Conservation (phyloP, 441 rosid genomes). For the Bruguiera hainesii region DNA sequence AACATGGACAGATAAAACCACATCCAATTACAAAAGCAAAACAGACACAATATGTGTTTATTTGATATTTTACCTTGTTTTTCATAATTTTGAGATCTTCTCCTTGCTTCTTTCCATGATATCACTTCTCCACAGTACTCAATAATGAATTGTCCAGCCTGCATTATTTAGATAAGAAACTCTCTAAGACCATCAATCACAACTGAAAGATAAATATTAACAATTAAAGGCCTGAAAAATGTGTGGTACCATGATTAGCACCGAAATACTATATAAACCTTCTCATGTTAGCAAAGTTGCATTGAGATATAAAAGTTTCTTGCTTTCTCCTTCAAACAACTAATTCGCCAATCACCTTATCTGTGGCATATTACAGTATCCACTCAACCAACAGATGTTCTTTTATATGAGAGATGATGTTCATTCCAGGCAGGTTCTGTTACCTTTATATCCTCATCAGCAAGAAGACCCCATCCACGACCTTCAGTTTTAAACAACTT, state of each 20-base stretch:
- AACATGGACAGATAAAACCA: constrained; percentile 15
- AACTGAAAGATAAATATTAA: not conserved
- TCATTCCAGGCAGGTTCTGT: constrained; percentile 10
- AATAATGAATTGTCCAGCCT: constrained; percentile 83
- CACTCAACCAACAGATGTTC: not conserved
- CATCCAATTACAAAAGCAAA: constrained; percentile 7
- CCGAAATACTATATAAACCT: not conserved
- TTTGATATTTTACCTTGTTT: constrained; percentile 44
- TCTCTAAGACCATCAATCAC: not conserved
- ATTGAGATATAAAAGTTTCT: not conserved
- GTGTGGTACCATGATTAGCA: not conserved
- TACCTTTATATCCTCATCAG: constrained; percentile 81
- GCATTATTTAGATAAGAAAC: constrained; percentile 13
- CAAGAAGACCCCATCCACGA: constrained; percentile 88
- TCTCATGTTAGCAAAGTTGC: not conserved
- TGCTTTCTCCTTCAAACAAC: not conserved
- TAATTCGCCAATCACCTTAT: constrained; percentile 3
- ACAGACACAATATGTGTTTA: not conserved
- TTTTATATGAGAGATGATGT: not conserved
- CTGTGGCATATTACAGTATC: not conserved
- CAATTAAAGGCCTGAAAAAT: not conserved
- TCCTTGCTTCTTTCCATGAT: constrained; percentile 88
- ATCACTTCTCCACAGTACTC: constrained; percentile 99
- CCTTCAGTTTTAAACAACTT: constrained; percentile 71
- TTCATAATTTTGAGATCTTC: constrained; percentile 79